These are phyloP conservation scores for Venturia carpophila DNA, from an alignment of 2,329 filamentous ascomycete genomes.

Conservation along the genomic window DNA sequence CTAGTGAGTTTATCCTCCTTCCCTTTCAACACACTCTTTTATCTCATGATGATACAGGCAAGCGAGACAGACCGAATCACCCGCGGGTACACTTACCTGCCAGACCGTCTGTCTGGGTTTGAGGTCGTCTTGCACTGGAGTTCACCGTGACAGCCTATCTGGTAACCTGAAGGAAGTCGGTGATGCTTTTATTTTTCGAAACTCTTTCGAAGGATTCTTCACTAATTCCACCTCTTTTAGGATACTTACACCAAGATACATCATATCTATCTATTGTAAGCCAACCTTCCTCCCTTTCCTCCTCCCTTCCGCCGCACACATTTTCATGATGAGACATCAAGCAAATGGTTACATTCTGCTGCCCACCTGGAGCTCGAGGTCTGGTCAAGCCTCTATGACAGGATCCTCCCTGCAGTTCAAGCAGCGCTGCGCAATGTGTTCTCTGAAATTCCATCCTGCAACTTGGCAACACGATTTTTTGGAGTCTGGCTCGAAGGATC, in stretches of 20 bases:
- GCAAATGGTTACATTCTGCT: not conserved
- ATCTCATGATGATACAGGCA: slow-evolving; percentile 5
- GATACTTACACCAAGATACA: not conserved
- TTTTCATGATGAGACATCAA: not conserved
- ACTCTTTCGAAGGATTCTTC: not conserved
- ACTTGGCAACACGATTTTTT: not conserved
- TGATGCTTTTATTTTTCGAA: not conserved
- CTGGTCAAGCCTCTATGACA: no score
- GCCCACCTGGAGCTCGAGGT: no score
- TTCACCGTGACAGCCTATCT: not conserved
- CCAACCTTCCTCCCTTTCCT: not conserved
- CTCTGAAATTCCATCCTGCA: not conserved
- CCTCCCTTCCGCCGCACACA: not conserved
- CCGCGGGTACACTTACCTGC: not conserved
- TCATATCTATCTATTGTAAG: not conserved
- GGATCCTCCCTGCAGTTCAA: no score
- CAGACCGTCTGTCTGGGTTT: not conserved
- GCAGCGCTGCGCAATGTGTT: no score
- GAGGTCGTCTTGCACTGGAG: slow-evolving; percentile 8
- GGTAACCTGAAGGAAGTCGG: slow-evolving; percentile 7
- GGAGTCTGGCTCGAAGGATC: not conserved
- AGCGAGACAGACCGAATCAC: slow-evolving; percentile 10
- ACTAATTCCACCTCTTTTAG: not conserved
- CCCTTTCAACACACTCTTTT: not conserved
- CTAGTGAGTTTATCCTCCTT: not conserved